Conservation (phyloP, 495 filamentous ascomycete species). For the Annulohypoxylon stygium region DNA sequence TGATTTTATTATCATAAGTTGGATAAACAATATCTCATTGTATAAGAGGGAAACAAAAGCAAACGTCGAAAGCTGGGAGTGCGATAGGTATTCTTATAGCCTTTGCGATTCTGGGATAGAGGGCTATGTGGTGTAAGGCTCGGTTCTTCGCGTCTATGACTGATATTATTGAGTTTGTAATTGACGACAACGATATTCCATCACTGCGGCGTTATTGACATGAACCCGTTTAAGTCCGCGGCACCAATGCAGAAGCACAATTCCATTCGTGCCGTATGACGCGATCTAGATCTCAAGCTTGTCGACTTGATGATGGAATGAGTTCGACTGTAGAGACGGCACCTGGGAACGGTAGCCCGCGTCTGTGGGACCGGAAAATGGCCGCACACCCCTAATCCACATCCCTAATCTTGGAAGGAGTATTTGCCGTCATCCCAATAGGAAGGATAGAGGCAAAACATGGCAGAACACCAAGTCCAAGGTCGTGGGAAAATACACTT, state of each 20-base stretch:
- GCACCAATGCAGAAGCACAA: conserved; percentile 11
- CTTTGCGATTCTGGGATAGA: neutral
- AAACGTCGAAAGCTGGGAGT: neutral
- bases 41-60: neutral
- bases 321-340: neutral
- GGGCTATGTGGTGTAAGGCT: neutral
- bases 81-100: conserved; percentile 28
- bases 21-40: neutral
- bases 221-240: neutral
- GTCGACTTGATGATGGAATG: conserved; percentile 21
- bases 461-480: conserved; percentile 30
- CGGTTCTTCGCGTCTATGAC: neutral
- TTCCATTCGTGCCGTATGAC: conserved; percentile 26
- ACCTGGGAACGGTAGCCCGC: conserved; percentile 19
- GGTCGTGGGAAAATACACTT: conserved; percentile 22
- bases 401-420: neutral
- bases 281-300: conserved; percentile 11
- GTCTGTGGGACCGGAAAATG: conserved; percentile 9
- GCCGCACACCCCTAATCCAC: neutral
- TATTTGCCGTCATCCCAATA: conserved; percentile 31
- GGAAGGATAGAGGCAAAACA: neutral
- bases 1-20: neutral
- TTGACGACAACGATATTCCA: conserved; percentile 45
- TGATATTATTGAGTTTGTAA: conserved; percentile 31
- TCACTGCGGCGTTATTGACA: conserved; percentile 10